Evolutionary conservation across 2,329 filamentous ascomycete genomes (phyloP).

Genomic region (Grosmannia serpens): DNA sequence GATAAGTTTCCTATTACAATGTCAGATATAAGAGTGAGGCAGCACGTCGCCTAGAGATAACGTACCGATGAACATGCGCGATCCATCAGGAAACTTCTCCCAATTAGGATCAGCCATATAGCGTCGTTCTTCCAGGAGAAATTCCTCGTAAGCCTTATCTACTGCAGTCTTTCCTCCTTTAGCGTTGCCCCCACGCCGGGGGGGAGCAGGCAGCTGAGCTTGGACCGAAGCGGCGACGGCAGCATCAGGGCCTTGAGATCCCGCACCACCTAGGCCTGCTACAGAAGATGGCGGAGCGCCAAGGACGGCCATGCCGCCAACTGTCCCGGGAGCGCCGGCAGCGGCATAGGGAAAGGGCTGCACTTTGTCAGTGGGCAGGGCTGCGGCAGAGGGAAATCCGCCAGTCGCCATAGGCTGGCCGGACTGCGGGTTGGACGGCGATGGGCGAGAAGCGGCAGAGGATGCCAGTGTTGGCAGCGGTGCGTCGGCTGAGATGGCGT

Average conservation of each 20-base stretch:
- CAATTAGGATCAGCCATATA: constrained; percentile 71
- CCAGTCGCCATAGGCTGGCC: not conserved
- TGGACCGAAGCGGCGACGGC: not conserved
- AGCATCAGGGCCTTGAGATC: not conserved
- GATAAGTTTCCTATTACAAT: constrained; percentile 70
- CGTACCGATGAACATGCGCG: constrained; percentile 71
- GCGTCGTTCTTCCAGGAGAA: constrained; percentile 59
- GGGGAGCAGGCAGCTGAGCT: not conserved
- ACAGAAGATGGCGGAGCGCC: constrained; percentile 2
- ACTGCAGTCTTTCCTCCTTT: constrained; percentile 7
- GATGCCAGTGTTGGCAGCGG: constrained; percentile 10
- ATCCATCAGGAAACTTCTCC: constrained; percentile 69
- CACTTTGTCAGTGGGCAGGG: constrained; percentile 1
- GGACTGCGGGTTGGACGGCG: not conserved
- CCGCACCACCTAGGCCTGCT: not conserved
- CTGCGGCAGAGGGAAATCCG: constrained; percentile 5
- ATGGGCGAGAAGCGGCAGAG: constrained; percentile 1
- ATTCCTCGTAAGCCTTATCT: constrained; percentile 58
- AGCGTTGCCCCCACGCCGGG: not conserved
- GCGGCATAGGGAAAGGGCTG: constrained; percentile 1
- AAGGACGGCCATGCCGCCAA: not conserved
- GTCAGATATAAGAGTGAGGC: not conserved
- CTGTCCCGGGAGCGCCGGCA: constrained; percentile 6
- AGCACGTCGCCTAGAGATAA: constrained; percentile 8
- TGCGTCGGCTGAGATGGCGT: constrained; percentile 21